Evolutionary conservation across 2,329 filamentous ascomycete species (phyloP), one percentile per base, ranked within the genome.

Genomic region (Balansia obtecta): DNA sequence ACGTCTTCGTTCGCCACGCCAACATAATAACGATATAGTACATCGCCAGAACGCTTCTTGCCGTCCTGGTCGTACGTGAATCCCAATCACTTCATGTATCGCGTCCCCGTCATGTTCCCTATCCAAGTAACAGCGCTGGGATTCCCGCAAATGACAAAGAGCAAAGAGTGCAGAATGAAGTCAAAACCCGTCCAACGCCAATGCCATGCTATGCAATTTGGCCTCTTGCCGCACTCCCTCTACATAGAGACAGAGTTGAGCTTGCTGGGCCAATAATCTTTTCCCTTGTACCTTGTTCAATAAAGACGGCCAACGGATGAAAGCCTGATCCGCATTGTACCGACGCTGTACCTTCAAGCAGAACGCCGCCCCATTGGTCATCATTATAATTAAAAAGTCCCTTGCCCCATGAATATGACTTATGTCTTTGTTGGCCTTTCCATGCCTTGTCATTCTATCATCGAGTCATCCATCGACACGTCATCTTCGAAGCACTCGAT

Each of bases 401-500:
- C 33, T 27, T 27, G 41, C 20, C 52, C 60, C 58, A 53, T 65
- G 60, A 57, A 8, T 7, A 27, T 27, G 27, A 27, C 27, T 27
- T 5, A 7, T 27, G 27, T 27, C 7, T 4, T 27, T 27, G 54
- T 56, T 76, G 10, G 39, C 30, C 30, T 18, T 13, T 18, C 4
- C 4, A 27, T 22, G 13, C 27, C n/a, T 37, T 32, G 20, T 49
- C 67, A 79, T 68, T 68, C 69, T 68, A 79, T 79, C 73, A 81
- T 80, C 53, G 77, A 80, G 63, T 82, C 79, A 54, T 82, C 77
- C 66, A 86, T 81, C 51, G 82, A 78, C 52, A 86, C 82, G 53
- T 87, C 84, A 51, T 89, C 84, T 60, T 95, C 88, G 52, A 97
- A 77, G 59, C 83, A 85, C 71, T 97, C 91, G 71, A 98, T 96